A percentile compares a stretch with the other conserved stretches of the same genome.
phyloP scores from a whole-genome alignment of 371 early-diverging fungal genomes.

The Zopfochytrium polystomum region DNA sequence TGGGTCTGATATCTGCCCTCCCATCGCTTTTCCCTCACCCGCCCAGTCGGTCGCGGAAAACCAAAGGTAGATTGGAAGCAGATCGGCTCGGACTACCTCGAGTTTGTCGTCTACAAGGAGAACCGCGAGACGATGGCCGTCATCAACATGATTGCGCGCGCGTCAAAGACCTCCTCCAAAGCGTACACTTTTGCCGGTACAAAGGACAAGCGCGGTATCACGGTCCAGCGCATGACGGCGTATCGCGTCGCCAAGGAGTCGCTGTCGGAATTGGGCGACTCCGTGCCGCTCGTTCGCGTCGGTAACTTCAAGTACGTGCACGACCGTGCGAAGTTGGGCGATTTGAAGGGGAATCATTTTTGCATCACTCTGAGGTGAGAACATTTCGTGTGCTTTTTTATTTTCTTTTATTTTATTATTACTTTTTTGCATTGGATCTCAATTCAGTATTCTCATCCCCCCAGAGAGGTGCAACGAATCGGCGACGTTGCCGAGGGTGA shows the following conservation, averaged over 20 bases:
- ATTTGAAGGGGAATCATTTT: slow-evolving; percentile 88
- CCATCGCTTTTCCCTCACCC: no score
- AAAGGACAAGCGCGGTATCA: slow-evolving; percentile 97
- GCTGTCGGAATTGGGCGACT: slow-evolving; percentile 55
- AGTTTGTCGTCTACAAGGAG: slow-evolving; percentile 84
- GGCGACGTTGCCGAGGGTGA: no score
- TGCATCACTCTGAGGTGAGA: slow-evolving; percentile 62
- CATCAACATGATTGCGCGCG: slow-evolving; percentile 47
- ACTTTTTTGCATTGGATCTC: slow-evolving; percentile 4
- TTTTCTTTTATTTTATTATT: background rate
- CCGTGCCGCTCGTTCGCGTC: slow-evolving; percentile 59
- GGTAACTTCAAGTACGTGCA: slow-evolving; percentile 61
- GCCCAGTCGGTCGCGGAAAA: no score
- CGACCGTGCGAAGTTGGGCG: slow-evolving; percentile 73
- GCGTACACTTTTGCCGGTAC: slow-evolving; percentile 91
- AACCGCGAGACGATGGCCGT: slow-evolving; percentile 88
- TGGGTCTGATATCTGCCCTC: no score
- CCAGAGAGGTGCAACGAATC: no score
- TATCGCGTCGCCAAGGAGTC: slow-evolving; percentile 59
- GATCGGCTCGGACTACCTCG: slow-evolving; percentile 68
- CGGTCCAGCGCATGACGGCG: slow-evolving; percentile 85
- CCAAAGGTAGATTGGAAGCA: slow-evolving; percentile 44
- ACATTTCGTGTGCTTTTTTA: slow-evolving; percentile 5
- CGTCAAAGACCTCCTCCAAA: slow-evolving; percentile 52
- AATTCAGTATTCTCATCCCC: background rate